Conservation (phyloP, 2,329 filamentous ascomycete species). For the Fusarium sp. region DNA sequence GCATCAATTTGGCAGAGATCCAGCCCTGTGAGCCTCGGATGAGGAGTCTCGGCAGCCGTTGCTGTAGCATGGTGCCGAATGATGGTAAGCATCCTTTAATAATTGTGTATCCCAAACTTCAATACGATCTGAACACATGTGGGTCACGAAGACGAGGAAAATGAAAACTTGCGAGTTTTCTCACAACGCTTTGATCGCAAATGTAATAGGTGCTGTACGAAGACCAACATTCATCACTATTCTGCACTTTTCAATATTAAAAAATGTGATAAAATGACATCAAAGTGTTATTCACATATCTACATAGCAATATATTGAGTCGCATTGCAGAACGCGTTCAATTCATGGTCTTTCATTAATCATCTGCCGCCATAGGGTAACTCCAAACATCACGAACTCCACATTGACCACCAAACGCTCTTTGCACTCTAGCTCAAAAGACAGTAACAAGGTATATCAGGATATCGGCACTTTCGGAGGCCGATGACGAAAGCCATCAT, state of each 20-base stretch:
- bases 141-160: accelerated
- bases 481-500: neutral
- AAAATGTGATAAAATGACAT: neutral
- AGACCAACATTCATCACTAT: too few relatives aligned
- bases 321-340: too few relatives aligned
- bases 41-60: accelerated
- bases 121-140: accelerated
- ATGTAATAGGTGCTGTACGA: too few relatives aligned
- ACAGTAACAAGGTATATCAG: neutral
- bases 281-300: accelerated
- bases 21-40: neutral
- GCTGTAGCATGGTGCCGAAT: accelerated
- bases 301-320: too few relatives aligned
- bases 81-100: accelerated
- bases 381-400: neutral
- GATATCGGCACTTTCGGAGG: neutral
- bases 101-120: accelerated
- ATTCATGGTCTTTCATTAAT: neutral
- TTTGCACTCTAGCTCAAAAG: conserved; percentile 1
- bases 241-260: accelerated
- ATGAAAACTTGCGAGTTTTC: accelerated
- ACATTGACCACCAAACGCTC: neutral
- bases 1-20: neutral
- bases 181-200: too few relatives aligned
- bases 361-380: neutral